Base-by-base conservation (phyloP, 139 green algal species). In the Coccomyxa sp. region DNA sequence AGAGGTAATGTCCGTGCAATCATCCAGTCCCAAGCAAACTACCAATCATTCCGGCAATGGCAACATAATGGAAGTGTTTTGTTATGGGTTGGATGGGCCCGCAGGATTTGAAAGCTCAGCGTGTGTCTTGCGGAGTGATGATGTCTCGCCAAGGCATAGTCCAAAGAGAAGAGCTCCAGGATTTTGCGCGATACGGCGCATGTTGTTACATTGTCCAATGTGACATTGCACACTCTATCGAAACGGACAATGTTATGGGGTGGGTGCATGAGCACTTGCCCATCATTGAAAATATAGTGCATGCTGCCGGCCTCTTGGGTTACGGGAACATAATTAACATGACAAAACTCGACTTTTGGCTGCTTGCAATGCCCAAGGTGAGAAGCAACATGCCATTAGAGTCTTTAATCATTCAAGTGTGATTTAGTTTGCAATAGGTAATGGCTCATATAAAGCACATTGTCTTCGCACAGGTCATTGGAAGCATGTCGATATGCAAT, bases 241-340 rank as follows among this genome's bases (percentile, higher is more conserved):
- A 36, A 2, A 33, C 54, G 37, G 37, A 29, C 5, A 3, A 35
- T 37, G n/a, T 82, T 24, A 37, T 69, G 6, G 5, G 12, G 0
- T 88, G 82, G 82, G 54, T 50, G 4, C 58, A 41, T 24, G 54
- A 88, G 8, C 18, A 82, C n/a, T 55, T 89, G 29, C 85, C 85
- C 14, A n/a, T 55, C 9, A 33, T 89, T 7, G 22, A 82, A 31
- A 16, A 44, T 6, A 69, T 78, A 10, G 78, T 34, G 2, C 83
- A 86, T 55, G 83, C 83, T 41, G 85, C 85, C 9, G 85, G 85
- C 36, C 18, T 76, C 7, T 36, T 81, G 34, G 74, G 64, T 12
- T 64, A 64, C 5, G 5, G 5, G 18, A 64, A 18, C 50, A 64
- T 64, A 31, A 22, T 31, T 6, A 22, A 64, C 27, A 22, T 64